Evolutionary conservation across 768 basidiomycete genomes (phyloP).

Genomic region (Lyophyllum atratum): DNA sequence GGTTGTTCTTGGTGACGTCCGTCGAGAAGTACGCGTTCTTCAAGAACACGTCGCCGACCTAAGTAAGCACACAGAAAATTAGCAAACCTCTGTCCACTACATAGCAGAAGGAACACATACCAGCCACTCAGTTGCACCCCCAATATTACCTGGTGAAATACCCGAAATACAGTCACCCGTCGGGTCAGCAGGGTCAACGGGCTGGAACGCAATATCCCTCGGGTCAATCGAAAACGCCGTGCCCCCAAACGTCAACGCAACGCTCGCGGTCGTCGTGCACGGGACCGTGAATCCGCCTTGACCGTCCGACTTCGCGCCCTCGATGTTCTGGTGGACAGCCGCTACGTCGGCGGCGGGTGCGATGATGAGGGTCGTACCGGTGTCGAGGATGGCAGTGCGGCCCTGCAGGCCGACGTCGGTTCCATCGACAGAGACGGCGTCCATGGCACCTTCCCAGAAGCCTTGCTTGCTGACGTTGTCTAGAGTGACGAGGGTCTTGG

Average conservation of each 20-base stretch:
- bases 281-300: constrained; percentile 55
- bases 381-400: constrained; percentile 76
- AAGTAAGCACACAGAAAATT: background rate
- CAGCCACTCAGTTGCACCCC: constrained; percentile 66
- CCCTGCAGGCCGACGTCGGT: constrained; percentile 47
- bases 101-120: constrained; percentile 32
- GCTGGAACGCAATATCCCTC: constrained; percentile 61
- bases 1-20: constrained; percentile 55
- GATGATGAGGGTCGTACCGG: constrained; percentile 57
- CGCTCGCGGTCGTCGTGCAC: constrained; percentile 41
- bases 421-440: constrained; percentile 61
- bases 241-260: constrained; percentile 51
- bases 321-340: constrained; percentile 44
- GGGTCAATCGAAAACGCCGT: constrained; percentile 59
- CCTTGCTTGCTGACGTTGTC: constrained; percentile 65
- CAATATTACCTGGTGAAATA: constrained; percentile 63
- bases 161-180: constrained; percentile 72
- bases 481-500: constrained; percentile 56
- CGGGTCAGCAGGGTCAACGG: constrained; percentile 49
- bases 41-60: constrained; percentile 72
- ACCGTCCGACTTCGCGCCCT: constrained; percentile 41
- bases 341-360: constrained; percentile 40
- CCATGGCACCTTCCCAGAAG: constrained; percentile 81
- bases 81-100: background rate
- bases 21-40: constrained; percentile 79